Base-by-base conservation (phyloP, 2,329 filamentous ascomycete genomes). In the Penicillium sp. region DNA sequence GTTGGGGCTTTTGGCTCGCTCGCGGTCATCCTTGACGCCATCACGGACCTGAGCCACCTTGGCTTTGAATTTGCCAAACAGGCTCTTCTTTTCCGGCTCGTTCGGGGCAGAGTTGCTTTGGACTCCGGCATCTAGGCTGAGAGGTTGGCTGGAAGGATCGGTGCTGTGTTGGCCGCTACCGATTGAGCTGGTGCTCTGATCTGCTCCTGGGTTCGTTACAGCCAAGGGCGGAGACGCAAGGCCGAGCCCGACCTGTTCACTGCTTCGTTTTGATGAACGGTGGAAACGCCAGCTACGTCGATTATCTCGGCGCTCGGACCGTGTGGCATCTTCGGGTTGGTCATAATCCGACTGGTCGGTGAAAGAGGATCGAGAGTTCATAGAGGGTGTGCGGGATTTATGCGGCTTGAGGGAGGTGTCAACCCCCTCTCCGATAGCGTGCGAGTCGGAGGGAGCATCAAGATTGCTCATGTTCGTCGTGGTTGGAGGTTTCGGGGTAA, bases 331-430 rank as follows among this genome's bases (percentile, higher is more conserved):
- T 25, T 91, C 89, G 9, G 80, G 70, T 54, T 88, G 85, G 56
- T 95, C 91, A 27, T 85, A 68, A 65, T 96, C 91, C 0, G 90
- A 95, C 20, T 86, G 84, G 59, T 95, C 91, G 22, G 92, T 94
- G 57, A 85, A 78, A 2, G 81, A 84, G 0, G 81, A 82, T 41
- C 80, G 80, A 10, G 90, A 92, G 60, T 89, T 84, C 52, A 91
- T 78, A 0, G 91, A 95, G 2, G 86, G 83, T 0, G 88, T 83
- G 0, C 89, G 89, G 0, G 90, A 95, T 53, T 81, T 80, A 56
- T 84, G 84, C 0, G 86, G 84, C 58, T 83, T 85, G 28, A 92
- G 68, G 0, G 81, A 78, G 6, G 76, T 72, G 55, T 78, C 71
- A 47, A 70, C 59, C 66, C 70, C 28, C 45, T 83, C 79, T 18